These are phyloP conservation scores for Rhizophagus clarus DNA, from an alignment of 192 early-diverging fungal genomes.

Conservation along the genomic window DNA sequence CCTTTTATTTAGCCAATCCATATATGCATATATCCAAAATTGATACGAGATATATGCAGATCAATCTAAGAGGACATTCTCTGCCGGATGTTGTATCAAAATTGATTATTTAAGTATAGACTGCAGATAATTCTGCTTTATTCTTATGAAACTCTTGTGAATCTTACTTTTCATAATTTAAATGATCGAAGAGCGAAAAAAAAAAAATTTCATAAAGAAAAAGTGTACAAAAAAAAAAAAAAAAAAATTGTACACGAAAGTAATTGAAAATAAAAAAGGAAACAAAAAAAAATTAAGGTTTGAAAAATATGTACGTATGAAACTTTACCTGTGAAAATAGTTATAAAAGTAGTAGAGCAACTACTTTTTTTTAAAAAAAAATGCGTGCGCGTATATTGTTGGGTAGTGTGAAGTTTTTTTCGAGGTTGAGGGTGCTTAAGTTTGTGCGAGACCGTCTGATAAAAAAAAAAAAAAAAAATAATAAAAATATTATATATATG, in stretches of 20 bases:
- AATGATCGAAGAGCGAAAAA: background rate
- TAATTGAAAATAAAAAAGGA: background rate
- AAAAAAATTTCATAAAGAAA: background rate
- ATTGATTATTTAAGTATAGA: background rate
- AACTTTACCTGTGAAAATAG: background rate
- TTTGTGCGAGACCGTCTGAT: background rate
- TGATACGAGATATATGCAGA: background rate
- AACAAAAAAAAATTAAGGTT: background rate
- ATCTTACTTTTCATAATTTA: background rate
- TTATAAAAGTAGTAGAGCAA: background rate
- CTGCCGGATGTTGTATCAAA: background rate
- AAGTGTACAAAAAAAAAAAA: background rate
- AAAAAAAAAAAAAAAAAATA: too few relatives aligned
- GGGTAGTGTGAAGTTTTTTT: background rate
- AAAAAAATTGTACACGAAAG: background rate
- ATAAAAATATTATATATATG: too few relatives aligned
- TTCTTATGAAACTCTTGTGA: background rate
- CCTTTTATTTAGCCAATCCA: too few relatives aligned
- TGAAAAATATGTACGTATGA: background rate
- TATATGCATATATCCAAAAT: background rate
- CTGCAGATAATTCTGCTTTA: background rate
- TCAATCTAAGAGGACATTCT: too few relatives aligned
- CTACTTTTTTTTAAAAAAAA: background rate
- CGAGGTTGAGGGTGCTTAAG: background rate
- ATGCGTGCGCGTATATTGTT: background rate